Evolutionary conservation across 2,329 filamentous ascomycete genomes (phyloP).

Genomic region (Fusarium sp.): DNA sequence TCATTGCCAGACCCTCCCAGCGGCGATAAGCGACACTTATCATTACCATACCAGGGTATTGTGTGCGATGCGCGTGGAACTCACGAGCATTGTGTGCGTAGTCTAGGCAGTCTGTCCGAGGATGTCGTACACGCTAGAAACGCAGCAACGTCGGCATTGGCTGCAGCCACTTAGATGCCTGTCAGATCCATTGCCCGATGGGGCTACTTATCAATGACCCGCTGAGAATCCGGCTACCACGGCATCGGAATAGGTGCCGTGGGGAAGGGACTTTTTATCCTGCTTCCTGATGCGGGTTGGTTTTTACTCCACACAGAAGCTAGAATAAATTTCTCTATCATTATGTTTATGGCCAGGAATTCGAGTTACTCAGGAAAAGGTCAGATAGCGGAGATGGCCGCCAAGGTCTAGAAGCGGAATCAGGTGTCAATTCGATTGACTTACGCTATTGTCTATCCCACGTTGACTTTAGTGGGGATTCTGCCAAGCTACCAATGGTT

Average conservation of each 20-base stretch:
- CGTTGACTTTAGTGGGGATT: no score
- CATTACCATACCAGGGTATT: background rate
- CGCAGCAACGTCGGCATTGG: background rate
- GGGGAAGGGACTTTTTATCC: constrained; percentile 2
- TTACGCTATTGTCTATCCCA: no score
- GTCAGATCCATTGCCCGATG: background rate
- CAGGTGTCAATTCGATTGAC: no score
- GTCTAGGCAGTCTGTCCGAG: background rate
- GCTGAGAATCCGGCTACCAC: constrained; percentile 14
- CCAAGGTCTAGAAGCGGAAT: background rate
- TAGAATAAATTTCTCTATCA: background rate
- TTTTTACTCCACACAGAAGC: background rate
- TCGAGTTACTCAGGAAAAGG: background rate
- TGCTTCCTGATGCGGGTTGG: background rate
- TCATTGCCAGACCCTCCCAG: background rate
- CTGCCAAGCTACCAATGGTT: no score
- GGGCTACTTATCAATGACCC: background rate
- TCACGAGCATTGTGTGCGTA: background rate
- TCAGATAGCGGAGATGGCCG: background rate
- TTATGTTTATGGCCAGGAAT: no score
- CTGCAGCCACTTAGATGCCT: background rate
- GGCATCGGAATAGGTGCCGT: constrained; percentile 13
- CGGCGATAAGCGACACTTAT: background rate
- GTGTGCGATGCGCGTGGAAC: background rate
- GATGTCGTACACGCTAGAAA: background rate